These are phyloP conservation scores for Zangia roseola DNA, from an alignment of 768 basidiomycete species.

Conservation along the genomic window DNA sequence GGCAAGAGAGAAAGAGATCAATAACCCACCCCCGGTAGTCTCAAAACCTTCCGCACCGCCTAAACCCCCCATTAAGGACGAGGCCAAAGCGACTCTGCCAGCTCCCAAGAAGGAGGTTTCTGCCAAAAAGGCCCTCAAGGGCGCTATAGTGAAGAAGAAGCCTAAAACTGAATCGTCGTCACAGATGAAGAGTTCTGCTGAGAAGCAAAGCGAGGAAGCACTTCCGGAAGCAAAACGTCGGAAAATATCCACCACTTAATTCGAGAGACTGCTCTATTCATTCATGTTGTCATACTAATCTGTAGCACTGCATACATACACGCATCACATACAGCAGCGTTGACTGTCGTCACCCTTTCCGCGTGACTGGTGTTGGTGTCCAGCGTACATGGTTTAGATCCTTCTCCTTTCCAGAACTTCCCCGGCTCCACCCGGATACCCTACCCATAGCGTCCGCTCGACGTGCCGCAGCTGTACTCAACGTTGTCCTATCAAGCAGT, in stretches of 20 bases:
- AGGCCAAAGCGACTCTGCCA: slow-evolving; percentile 29
- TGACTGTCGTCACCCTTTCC: slow-evolving; percentile 27
- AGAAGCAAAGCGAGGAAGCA: slow-evolving; percentile 25
- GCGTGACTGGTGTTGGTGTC: slow-evolving; percentile 70
- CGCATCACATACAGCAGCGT: slow-evolving; percentile 1
- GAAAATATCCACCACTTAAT: slow-evolving; percentile 42
- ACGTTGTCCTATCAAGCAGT: slow-evolving; percentile 69
- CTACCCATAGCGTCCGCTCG: slow-evolving; percentile 69
- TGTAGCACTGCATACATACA: slow-evolving; percentile 12
- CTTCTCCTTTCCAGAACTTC: slow-evolving; percentile 45
- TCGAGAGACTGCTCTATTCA: slow-evolving; percentile 10
- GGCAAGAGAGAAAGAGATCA: slow-evolving; percentile 55
- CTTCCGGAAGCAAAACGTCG: slow-evolving; percentile 57
- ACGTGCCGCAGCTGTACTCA: slow-evolving; percentile 59
- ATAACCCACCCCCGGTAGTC: slow-evolving; percentile 37
- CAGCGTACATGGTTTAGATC: slow-evolving; percentile 69
- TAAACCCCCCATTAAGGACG: slow-evolving; percentile 29
- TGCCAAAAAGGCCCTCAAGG: slow-evolving; percentile 66
- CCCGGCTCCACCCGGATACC: slow-evolving; percentile 53
- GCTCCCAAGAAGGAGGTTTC: slow-evolving; percentile 52
- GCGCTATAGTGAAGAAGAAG: slow-evolving; percentile 80
- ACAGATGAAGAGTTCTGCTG: slow-evolving; percentile 13
- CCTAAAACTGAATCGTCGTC: slow-evolving; percentile 38
- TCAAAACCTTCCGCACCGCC: slow-evolving; percentile 30
- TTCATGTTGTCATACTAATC: slow-evolving; percentile 4